These are phyloP conservation scores for Peronospora belbahrii DNA, from an alignment of 352 stramenopile species.

Conservation along the genomic window DNA sequence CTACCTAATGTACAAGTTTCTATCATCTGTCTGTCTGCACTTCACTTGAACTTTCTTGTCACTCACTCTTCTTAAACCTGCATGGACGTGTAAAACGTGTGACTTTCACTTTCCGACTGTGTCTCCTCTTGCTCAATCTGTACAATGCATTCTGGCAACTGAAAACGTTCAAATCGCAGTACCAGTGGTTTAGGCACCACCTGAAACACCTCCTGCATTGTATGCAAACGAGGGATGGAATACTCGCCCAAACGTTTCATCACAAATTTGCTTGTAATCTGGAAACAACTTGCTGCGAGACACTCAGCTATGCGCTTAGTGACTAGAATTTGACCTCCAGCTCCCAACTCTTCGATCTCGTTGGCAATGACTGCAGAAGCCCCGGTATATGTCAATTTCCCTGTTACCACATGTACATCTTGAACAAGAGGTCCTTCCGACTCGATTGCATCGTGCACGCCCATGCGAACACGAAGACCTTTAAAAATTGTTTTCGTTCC, in stretches of 20 bases:
- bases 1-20: neutral
- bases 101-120: slow-evolving; percentile 5
- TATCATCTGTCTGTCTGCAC: no score
- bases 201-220: slow-evolving; percentile 29
- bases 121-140: slow-evolving; percentile 13
- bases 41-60: no score
- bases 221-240: slow-evolving; percentile 23
- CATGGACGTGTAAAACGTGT: slow-evolving; percentile 12
- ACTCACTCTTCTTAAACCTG: no score
- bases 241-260: slow-evolving; percentile 25
- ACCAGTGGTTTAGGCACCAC: slow-evolving; percentile 20
- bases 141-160: slow-evolving; percentile 8
- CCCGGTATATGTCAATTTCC: slow-evolving; percentile 36
- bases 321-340: slow-evolving; percentile 45
- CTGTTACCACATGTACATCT: slow-evolving; percentile 36
- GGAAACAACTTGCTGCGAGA: slow-evolving; percentile 17
- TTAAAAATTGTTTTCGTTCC: slow-evolving; percentile 26
- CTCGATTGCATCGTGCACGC: slow-evolving; percentile 29
- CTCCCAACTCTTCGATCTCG: slow-evolving; percentile 38
- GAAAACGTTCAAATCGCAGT: slow-evolving; percentile 13
- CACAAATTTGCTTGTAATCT: slow-evolving; percentile 16
- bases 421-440: slow-evolving; percentile 26
- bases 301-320: slow-evolving; percentile 37
- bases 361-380: slow-evolving; percentile 41
- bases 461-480: slow-evolving; percentile 43